Conservation (phyloP, 306 rosid species). For the Biancaea sappan region DNA sequence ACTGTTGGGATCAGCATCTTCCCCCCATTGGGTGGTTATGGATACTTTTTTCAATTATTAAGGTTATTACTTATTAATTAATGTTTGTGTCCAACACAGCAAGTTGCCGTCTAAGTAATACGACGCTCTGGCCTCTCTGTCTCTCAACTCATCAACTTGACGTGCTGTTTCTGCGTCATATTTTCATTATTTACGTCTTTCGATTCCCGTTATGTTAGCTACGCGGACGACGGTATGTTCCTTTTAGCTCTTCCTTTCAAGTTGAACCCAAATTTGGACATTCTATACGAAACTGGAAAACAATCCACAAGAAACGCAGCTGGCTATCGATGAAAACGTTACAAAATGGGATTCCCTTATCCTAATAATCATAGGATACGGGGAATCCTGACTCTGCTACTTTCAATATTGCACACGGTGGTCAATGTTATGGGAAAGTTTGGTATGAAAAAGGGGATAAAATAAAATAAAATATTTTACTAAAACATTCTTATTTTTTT, state of each 20-base stretch:
- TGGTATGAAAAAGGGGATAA: too few species aligned
- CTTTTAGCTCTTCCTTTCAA: neutral
- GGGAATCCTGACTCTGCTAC: neutral
- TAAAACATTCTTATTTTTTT: too few species aligned
- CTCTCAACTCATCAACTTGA: neutral
- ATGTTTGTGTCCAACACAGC: neutral
- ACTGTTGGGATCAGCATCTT: constrained; percentile 27
- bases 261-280: neutral
- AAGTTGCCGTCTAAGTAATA: neutral
- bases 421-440: too few species aligned
- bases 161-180: neutral
- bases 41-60: constrained; percentile 25
- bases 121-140: neutral
- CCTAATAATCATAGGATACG: neutral
- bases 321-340: neutral
- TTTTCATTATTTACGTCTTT: neutral
- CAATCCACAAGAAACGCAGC: neutral
- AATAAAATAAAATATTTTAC: too few species aligned
- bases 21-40: neutral
- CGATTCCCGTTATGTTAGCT: neutral
- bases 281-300: neutral
- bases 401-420: neutral
- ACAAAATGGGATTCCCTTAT: neutral
- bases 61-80: neutral
- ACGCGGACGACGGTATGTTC: neutral